These are phyloP conservation scores for Fusarium caatingaense DNA, from an alignment of 2,329 filamentous ascomycete species.

Conservation along the genomic window DNA sequence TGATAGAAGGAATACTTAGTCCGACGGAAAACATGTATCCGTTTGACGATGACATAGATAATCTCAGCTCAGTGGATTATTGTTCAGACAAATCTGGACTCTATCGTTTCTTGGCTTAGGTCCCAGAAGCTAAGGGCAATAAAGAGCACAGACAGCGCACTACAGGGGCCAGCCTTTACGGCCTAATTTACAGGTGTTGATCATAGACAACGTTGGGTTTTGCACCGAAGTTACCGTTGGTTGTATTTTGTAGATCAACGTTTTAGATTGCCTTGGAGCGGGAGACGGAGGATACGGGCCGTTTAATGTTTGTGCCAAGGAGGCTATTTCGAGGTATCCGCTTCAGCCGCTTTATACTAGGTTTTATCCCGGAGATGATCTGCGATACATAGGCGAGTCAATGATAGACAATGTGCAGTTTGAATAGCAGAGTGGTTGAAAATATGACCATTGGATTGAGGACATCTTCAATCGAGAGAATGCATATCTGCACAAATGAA, in stretches of 20 bases:
- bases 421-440: background rate
- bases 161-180: background rate
- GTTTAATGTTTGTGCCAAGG: background rate
- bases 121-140: background rate
- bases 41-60: background rate
- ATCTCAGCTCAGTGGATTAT: background rate
- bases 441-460: too few relatives aligned
- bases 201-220: background rate
- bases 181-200: background rate
- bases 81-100: background rate
- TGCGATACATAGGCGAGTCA: too few relatives aligned
- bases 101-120: background rate
- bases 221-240: background rate
- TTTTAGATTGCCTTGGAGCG: background rate
- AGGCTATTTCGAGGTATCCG: background rate
- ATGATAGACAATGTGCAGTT: background rate
- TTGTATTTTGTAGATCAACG: background rate
- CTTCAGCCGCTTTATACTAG: background rate
- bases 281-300: background rate
- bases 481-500: background rate
- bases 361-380: background rate
- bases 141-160: background rate
- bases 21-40: background rate
- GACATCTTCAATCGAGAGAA: background rate
- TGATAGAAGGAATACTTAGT: background rate